Conservation (phyloP, 2,329 filamentous ascomycete species). For the Fusarium euwallaceae region DNA sequence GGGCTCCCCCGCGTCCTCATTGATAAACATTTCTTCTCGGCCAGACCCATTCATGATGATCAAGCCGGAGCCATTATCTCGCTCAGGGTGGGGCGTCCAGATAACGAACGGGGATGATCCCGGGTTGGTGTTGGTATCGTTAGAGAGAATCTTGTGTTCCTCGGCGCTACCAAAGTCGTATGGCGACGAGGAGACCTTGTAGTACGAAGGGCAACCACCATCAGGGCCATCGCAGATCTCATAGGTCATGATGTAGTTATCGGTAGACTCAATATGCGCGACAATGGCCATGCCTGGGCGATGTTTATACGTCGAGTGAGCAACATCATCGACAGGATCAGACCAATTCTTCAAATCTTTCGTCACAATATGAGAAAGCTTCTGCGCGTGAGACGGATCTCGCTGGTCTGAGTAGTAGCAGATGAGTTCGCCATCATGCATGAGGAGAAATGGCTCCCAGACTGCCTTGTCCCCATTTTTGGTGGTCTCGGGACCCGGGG, state of each 20-base stretch:
- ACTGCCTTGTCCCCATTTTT: not conserved
- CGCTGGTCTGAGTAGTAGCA: constrained; percentile 2
- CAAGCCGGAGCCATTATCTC: not conserved
- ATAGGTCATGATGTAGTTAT: not conserved
- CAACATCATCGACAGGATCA: not conserved
- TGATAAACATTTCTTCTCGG: not conserved
- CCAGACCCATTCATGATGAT: not conserved
- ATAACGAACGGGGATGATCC: not conserved
- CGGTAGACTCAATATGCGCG: not conserved
- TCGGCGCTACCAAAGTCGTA: not conserved
- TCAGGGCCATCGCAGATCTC: not conserved
- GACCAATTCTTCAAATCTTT: constrained; percentile 4
- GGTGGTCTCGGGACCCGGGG: not conserved
- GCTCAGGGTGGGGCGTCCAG: not conserved
- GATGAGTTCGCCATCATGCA: not conserved
- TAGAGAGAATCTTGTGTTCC: not conserved
- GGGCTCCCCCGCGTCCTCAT: not conserved
- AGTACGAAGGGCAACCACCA: not conserved
- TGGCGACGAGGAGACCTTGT: not conserved
- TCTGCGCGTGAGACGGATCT: not conserved
- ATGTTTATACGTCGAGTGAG: not conserved
- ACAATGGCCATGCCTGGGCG: not conserved
- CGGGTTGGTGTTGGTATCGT: not conserved
- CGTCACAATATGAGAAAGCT: not conserved
- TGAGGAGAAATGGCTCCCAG: not conserved